Conservation (phyloP, 345 rosid genomes). For the Microcos paniculata region DNA sequence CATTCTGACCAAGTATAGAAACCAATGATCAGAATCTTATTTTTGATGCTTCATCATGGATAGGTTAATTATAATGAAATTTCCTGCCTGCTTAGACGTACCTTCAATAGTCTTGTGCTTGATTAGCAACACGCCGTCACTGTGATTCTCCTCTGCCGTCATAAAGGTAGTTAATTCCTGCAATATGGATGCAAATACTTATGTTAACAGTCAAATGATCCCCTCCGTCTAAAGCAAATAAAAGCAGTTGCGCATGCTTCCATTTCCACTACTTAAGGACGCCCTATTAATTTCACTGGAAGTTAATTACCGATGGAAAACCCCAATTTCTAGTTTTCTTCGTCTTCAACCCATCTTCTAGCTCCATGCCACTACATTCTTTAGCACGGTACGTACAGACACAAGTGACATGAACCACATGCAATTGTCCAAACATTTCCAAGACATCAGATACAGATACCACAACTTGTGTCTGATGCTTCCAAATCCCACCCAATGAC, state of each 20-base stretch:
- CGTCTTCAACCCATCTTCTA: background rate
- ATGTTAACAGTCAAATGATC: background rate
- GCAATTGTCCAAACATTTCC: background rate
- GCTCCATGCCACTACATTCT: background rate
- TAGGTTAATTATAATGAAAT: background rate
- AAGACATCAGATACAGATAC: background rate
- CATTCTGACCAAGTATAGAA: background rate
- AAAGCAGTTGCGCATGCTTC: too few species aligned
- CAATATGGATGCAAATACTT: background rate
- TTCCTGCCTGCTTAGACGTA: background rate
- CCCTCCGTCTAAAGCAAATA: background rate
- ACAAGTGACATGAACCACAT: background rate
- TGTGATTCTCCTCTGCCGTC: background rate
- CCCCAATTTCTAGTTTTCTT: background rate
- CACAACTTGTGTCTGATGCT: background rate
- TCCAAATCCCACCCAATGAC: background rate
- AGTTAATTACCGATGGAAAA: background rate
- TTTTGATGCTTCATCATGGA: background rate
- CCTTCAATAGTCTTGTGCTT: background rate
- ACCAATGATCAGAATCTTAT: background rate
- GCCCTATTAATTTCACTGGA: background rate
- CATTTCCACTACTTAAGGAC: background rate
- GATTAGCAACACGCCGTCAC: background rate
- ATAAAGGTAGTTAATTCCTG: background rate
- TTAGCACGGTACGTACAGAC: background rate